phyloP scores from a whole-genome alignment of 1,284 basidiomycete genomes.

The Marasmius oreades region DNA sequence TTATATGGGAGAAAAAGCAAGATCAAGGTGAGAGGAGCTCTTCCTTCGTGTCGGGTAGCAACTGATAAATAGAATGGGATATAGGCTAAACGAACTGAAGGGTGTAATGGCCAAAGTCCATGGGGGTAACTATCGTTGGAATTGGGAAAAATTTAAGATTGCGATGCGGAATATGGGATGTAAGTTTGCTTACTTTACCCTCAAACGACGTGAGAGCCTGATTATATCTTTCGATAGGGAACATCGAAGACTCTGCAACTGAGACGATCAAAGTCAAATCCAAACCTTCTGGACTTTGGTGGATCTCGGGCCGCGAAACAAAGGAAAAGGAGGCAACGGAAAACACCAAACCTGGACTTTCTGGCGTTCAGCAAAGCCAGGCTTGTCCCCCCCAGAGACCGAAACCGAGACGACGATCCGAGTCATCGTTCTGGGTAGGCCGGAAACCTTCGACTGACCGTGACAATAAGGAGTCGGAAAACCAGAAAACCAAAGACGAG shows the following conservation, averaged over 20 bases:
- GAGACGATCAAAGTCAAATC: constrained; percentile 59
- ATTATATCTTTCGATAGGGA: constrained; percentile 41
- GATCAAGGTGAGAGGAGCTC: constrained; percentile 33
- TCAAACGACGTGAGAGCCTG: constrained; percentile 7
- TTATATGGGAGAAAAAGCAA: constrained; percentile 64
- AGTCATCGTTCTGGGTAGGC: constrained; percentile 8
- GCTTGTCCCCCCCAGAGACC: constrained; percentile 7
- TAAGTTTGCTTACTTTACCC: constrained; percentile 35
- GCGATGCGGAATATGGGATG: constrained; percentile 78
- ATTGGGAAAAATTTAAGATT: constrained; percentile 73
- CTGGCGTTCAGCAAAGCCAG: too few relatives aligned
- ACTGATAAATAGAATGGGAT: background rate
- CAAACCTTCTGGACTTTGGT: constrained; percentile 55
- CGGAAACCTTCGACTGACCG: constrained; percentile 8
- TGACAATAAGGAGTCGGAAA: background rate
- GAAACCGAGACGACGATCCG: background rate
- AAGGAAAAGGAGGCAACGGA: constrained; percentile 29
- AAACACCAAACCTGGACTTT: too few relatives aligned
- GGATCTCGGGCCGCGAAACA: constrained; percentile 48
- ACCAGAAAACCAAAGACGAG: background rate
- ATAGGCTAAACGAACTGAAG: constrained; percentile 63
- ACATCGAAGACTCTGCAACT: constrained; percentile 50
- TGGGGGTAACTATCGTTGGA: constrained; percentile 72
- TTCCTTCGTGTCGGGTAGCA: background rate
- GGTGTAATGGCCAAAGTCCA: constrained; percentile 68